These are phyloP conservation scores for Blastobotrys ciferrii DNA, from an alignment of 1,139 yeast genomes.

Conservation along the genomic window DNA sequence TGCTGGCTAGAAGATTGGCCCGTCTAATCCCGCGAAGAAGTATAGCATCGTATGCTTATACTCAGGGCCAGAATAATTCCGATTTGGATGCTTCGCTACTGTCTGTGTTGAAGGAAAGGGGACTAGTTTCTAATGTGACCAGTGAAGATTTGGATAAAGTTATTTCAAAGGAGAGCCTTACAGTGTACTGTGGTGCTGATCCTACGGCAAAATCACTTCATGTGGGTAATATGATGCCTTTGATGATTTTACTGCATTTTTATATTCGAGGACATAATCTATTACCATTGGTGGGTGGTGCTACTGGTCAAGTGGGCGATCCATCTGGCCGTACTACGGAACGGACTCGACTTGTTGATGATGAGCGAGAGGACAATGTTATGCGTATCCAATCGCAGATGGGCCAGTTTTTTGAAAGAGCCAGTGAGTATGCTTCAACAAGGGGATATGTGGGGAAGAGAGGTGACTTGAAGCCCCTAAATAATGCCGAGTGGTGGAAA, in stretches of 20 bases:
- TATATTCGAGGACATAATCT: constrained; percentile 79
- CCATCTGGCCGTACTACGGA: constrained; percentile 90
- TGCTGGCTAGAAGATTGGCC: neutral
- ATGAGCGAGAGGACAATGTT: constrained; percentile 58
- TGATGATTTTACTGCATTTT: constrained; percentile 82
- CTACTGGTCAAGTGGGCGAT: constrained; percentile 95
- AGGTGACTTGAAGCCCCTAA: constrained; percentile 49
- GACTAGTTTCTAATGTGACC: constrained; percentile 29
- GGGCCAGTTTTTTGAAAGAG: constrained; percentile 56
- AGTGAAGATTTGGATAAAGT: constrained; percentile 39
- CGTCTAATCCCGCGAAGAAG: neutral
- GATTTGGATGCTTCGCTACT: constrained; percentile 19
- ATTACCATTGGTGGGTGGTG: constrained; percentile 91
- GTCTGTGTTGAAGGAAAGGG: constrained; percentile 23
- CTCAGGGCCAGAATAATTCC: neutral
- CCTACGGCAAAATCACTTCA: constrained; percentile 91
- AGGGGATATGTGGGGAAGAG: constrained; percentile 43
- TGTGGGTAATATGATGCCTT: constrained; percentile 84
- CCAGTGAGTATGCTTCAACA: constrained; percentile 56
- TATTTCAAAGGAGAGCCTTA: constrained; percentile 44
- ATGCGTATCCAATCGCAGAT: constrained; percentile 61
- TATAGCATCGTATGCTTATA: neutral
- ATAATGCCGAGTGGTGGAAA: constrained; percentile 87
- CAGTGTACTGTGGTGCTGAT: constrained; percentile 92
- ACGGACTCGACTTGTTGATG: constrained; percentile 54